phyloP scores from a whole-genome alignment of 2,329 filamentous ascomycete genomes.

The Aspergillus transmontanensis region DNA sequence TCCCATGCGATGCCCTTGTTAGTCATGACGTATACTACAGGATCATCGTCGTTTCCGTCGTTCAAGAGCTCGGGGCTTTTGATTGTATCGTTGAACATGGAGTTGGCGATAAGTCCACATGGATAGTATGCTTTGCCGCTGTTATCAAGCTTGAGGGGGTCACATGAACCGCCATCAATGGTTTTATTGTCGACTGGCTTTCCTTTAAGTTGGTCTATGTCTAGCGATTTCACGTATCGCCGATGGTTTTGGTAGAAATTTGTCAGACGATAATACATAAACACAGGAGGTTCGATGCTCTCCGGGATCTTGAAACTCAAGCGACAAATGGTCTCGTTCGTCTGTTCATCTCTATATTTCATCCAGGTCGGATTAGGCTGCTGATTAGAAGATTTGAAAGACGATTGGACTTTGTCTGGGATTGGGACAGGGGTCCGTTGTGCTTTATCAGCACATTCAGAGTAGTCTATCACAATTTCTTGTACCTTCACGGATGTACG shows the following conservation, averaged over 20 bases:
- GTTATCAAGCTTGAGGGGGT: slow-evolving; percentile 65
- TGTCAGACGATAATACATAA: slow-evolving; percentile 92
- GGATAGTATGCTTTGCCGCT: slow-evolving; percentile 80
- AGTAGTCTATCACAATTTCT: slow-evolving; percentile 90
- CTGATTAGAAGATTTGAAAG: slow-evolving; percentile 66
- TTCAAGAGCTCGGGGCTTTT: slow-evolving; percentile 58
- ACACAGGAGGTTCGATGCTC: slow-evolving; percentile 75
- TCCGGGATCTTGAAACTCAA: slow-evolving; percentile 80
- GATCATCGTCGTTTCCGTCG: slow-evolving; percentile 56
- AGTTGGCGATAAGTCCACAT: slow-evolving; percentile 95
- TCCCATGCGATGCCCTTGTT: slow-evolving; percentile 81
- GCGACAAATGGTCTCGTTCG: slow-evolving; percentile 61
- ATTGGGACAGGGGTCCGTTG: slow-evolving; percentile 52
- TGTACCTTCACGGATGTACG: slow-evolving; percentile 64
- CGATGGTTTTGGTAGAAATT: slow-evolving; percentile 99
- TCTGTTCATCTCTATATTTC: slow-evolving; percentile 25
- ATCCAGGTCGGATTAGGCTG: slow-evolving; percentile 37
- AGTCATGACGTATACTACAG: slow-evolving; percentile 69
- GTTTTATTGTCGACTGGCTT: slow-evolving; percentile 60
- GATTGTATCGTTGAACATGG: slow-evolving; percentile 94
- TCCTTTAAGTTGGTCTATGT: slow-evolving; percentile 80
- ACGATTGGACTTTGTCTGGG: slow-evolving; percentile 59
- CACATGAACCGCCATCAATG: slow-evolving; percentile 72
- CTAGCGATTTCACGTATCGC: slow-evolving; percentile 89
- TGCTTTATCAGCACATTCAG: slow-evolving; percentile 67